Evolutionary conservation across 768 basidiomycete genomes (phyloP), one percentile per base, ranked within the genome.

Genomic region (Macrolepiota dolichaula): DNA sequence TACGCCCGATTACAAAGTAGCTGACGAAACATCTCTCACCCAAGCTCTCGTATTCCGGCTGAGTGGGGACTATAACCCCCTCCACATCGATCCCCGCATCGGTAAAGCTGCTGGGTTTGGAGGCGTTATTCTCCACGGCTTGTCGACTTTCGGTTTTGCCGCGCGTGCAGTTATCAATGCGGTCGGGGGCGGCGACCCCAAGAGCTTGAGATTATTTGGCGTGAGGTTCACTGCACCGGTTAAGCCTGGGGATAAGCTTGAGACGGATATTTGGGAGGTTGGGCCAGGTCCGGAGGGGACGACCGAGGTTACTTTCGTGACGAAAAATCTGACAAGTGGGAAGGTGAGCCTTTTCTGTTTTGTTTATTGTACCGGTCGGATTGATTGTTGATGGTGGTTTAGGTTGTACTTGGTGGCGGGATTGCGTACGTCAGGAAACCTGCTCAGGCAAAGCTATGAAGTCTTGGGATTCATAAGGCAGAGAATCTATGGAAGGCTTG

Each of bases 191-290:
- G 81, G 81, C 47, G 83, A 90, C 64, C 80, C 88, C 2, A 76
- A 76, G 3, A 77, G 87, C 1, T 75, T 96, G 63, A 85, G 80
- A 63, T 78, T 85, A 66, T 89, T 90, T 68, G 87, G 87, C 13
- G 86, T 81, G 32, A 79, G 89, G 27, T 96, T 96, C 77, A 92
- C 91, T 0, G 79, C 89, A 1, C 93, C 92, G 32, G 91, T 94
- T 11, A 87, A 83, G 72, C 92, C 92, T 9, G 92, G 92, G 0
- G 91, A 94, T 70, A 82, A 79, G 44, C 79, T 94, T 32, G 88
- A 94, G 81, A 92, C 89, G 9, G 77, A 79, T 51, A 82, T 86
- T 38, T 94, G 92, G 92, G 88, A 91, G 67, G 79, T 93, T 5
- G 89, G 89, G 2, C 71, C 79, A 25, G 87, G 85, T 27, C 85